Percentiles rank a stretch among this genome's conserved stretches.
phyloP scores from a whole-genome alignment of 2,329 filamentous ascomycete genomes.

The Beauveria sp. region DNA sequence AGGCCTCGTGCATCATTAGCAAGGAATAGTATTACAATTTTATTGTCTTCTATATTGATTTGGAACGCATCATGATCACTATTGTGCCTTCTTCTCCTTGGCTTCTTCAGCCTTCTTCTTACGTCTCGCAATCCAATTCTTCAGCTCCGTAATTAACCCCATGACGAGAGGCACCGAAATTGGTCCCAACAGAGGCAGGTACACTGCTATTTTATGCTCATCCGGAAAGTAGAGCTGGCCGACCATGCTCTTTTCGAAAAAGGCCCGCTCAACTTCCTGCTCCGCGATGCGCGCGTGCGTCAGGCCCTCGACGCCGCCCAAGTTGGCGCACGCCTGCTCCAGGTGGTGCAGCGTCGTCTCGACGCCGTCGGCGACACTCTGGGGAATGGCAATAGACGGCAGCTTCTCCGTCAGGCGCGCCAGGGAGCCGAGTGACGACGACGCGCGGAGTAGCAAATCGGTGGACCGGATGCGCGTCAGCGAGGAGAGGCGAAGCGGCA shows the following conservation, averaged over 20 bases:
- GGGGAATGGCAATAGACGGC: constrained; percentile 84
- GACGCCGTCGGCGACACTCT: constrained; percentile 78
- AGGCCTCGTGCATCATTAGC: too few relatives aligned
- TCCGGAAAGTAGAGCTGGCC: constrained; percentile 98
- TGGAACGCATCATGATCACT: not conserved
- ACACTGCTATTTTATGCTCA: constrained; percentile 96
- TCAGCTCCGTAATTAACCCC: constrained; percentile 74
- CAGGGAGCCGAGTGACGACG: constrained; percentile 87
- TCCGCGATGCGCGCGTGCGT: constrained; percentile 79
- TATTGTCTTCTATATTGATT: not conserved
- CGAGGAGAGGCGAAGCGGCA: constrained; percentile 78
- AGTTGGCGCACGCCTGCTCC: constrained; percentile 63
- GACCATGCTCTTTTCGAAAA: constrained; percentile 99
- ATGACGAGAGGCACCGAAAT: constrained; percentile 85
- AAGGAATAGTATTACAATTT: constrained; percentile 1
- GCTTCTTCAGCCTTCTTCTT: constrained; percentile 34
- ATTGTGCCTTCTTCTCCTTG: constrained; percentile 31
- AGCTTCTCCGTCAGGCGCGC: constrained; percentile 78
- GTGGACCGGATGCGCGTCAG: constrained; percentile 79
- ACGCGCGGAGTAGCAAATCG: constrained; percentile 78
- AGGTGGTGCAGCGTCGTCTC: constrained; percentile 72
- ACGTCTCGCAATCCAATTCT: constrained; percentile 46
- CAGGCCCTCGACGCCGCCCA: constrained; percentile 61
- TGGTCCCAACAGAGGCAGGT: constrained; percentile 82
- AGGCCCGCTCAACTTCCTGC: constrained; percentile 81